Evolutionary conservation across 495 filamentous ascomycete genomes (phyloP).

Genomic region (Astrocystis sublimbata): DNA sequence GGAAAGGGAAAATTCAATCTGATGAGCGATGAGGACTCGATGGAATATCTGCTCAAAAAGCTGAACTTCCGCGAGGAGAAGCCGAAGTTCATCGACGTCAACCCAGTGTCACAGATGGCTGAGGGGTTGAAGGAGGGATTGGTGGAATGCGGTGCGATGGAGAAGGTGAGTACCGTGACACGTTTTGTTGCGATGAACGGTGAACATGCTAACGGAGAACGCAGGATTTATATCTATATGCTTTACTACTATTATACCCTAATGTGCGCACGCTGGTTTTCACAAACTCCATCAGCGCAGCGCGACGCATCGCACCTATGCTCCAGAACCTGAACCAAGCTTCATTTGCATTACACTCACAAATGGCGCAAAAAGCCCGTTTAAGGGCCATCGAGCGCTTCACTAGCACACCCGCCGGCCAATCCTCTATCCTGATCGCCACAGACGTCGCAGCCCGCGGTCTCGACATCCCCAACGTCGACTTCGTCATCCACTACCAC

Average conservation of each 20-base stretch:
- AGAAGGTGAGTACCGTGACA: conserved; percentile 63
- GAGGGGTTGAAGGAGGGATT: conserved; percentile 82
- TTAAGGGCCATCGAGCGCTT: conserved; percentile 91
- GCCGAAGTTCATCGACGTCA: conserved; percentile 90
- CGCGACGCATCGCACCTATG: conserved; percentile 81
- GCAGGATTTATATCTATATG: conserved; percentile 89
- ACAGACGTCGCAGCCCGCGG: conserved; percentile 97
- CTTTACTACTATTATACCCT: conserved; percentile 79
- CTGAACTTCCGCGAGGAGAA: conserved; percentile 79
- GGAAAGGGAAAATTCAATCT: conserved; percentile 70
- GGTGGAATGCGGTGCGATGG: conserved; percentile 85
- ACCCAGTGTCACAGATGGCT: conserved; percentile 85
- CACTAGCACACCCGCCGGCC: conserved; percentile 55
- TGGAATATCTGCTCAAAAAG: conserved; percentile 90
- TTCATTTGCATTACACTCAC: conserved; percentile 79
- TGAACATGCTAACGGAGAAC: neutral
- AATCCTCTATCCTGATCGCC: conserved; percentile 76
- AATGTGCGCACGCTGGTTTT: conserved; percentile 81
- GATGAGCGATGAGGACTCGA: conserved; percentile 72
- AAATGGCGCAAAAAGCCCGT: conserved; percentile 96
- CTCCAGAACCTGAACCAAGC: conserved; percentile 80
- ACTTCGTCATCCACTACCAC: conserved; percentile 92
- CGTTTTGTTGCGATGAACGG: neutral
- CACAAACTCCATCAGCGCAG: conserved; percentile 91
- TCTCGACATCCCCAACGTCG: conserved; percentile 86